A percentile compares a stretch with the other conserved stretches of the same genome.
Evolutionary conservation across 169 alveolate genomes (phyloP).

Genomic region (Ichthyophthirius multifiliis): DNA sequence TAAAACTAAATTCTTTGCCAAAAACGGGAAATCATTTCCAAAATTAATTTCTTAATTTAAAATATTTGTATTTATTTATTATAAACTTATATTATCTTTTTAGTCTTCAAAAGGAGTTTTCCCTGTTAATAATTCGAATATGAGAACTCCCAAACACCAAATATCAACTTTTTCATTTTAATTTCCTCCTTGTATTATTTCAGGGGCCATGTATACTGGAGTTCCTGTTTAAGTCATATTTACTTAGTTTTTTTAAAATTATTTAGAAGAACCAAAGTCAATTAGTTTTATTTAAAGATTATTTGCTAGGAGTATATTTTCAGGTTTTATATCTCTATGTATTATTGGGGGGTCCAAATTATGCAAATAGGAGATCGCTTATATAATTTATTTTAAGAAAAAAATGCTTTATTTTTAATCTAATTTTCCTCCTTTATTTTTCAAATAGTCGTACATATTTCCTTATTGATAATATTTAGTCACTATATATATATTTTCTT

Average conservation of each 20-base stretch:
- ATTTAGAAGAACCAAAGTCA: conserved; percentile 89
- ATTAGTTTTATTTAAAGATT: conserved; percentile 74
- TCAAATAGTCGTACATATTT: conserved; percentile 78
- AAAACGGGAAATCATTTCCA: conserved; percentile 65
- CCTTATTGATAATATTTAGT: conserved; percentile 89
- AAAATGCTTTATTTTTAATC: conserved; percentile 84
- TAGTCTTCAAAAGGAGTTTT: conserved; percentile 83
- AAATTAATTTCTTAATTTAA: conserved; percentile 53
- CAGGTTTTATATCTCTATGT: conserved; percentile 90
- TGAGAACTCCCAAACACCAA: conserved; percentile 89
- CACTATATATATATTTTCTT: conserved; percentile 82
- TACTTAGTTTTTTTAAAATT: conserved; percentile 23
- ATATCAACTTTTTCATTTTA: conserved; percentile 89
- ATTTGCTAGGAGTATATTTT: conserved; percentile 77
- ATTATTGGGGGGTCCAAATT: conserved; percentile 87
- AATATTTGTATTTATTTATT: conserved; percentile 10
- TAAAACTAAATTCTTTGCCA: conserved; percentile 63
- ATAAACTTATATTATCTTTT: conserved; percentile 12
- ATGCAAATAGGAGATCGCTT: conserved; percentile 90
- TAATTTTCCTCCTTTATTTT: conserved; percentile 72
- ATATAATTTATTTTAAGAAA: conserved; percentile 83
- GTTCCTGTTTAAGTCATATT: conserved; percentile 76
- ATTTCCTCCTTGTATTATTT: conserved; percentile 87
- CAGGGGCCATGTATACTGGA: conserved; percentile 86
- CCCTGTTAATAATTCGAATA: conserved; percentile 89